A percentile compares a stretch with the other conserved stretches of the same genome.
phyloP scores from a whole-genome alignment of 495 filamentous ascomycete species.

The Friedmanniomyces simplex region DNA sequence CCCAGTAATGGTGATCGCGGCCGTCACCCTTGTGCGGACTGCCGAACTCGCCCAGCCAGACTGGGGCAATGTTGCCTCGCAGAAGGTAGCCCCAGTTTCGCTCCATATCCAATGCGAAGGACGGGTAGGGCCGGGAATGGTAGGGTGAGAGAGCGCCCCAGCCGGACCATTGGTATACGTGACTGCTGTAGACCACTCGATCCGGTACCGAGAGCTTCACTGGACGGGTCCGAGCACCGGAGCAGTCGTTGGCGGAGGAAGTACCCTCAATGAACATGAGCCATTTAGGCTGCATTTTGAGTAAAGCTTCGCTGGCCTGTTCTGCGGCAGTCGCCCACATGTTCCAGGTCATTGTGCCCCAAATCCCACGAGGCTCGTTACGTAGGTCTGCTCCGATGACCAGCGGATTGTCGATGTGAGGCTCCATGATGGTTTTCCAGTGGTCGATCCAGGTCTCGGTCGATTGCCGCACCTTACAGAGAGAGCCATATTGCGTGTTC shows the following conservation, averaged over 20 bases:
- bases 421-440: slow-evolving; percentile 49
- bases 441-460: slow-evolving; percentile 50
- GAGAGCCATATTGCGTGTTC: slow-evolving; percentile 43
- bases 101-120: slow-evolving; percentile 47
- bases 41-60: slow-evolving; percentile 54
- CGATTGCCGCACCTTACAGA: slow-evolving; percentile 45
- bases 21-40: slow-evolving; percentile 37
- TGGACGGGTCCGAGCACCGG: slow-evolving; percentile 39
- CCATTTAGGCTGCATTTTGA: slow-evolving; percentile 48
- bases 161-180: slow-evolving; percentile 53
- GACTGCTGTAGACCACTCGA: slow-evolving; percentile 50
- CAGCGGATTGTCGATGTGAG: slow-evolving; percentile 39
- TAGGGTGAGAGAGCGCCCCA: slow-evolving; percentile 48
- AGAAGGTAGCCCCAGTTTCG: slow-evolving; percentile 53
- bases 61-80: slow-evolving; percentile 45
- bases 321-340: slow-evolving; percentile 50
- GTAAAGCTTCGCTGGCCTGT: slow-evolving; percentile 42
- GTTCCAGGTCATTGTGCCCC: slow-evolving; percentile 52
- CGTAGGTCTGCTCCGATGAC: slow-evolving; percentile 51
- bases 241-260: slow-evolving; percentile 48
- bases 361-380: slow-evolving; percentile 51
- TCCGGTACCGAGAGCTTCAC: slow-evolving; percentile 41
- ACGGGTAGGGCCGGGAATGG: slow-evolving; percentile 41
- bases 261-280: slow-evolving; percentile 52
- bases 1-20: slow-evolving; percentile 50